Conservation (phyloP, 495 filamentous ascomycete species). For the Venustampulla echinocandica region DNA sequence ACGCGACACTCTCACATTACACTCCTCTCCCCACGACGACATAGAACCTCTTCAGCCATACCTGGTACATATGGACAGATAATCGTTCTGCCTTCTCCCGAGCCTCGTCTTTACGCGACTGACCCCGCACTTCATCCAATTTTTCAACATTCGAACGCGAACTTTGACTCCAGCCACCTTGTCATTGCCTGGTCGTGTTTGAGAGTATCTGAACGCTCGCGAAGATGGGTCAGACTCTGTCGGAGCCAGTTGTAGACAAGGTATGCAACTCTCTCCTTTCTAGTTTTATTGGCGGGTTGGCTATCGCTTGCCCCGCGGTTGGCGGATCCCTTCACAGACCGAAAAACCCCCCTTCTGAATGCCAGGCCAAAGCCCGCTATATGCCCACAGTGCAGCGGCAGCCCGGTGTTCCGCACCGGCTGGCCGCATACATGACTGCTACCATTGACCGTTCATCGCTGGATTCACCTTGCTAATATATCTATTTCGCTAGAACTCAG, state of each 20-base stretch:
- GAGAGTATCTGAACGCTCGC: slow-evolving; percentile 12
- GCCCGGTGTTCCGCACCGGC: too few species aligned
- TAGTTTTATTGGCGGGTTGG: background rate
- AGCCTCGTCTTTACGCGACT: slow-evolving; percentile 2
- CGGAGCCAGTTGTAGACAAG: slow-evolving; percentile 98
- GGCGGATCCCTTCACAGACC: too few species aligned
- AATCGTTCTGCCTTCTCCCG: slow-evolving; percentile 2
- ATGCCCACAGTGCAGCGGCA: too few species aligned
- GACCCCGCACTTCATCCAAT: slow-evolving; percentile 15
- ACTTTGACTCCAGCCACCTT: background rate
- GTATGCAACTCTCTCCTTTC: slow-evolving; percentile 42
- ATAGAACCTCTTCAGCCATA: background rate
- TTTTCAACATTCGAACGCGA: slow-evolving; percentile 3
- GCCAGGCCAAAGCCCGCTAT: too few species aligned
- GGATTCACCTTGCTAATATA: slow-evolving; percentile 19
- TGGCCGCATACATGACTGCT: too few species aligned
- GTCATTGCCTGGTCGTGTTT: slow-evolving; percentile 1
- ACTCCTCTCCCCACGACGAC: background rate
- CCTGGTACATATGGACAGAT: slow-evolving; percentile 15
- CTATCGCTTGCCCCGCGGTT: background rate
- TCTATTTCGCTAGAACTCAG: slow-evolving; percentile 55
- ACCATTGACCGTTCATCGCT: too few species aligned
- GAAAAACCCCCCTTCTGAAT: too few species aligned
- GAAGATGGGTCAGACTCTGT: slow-evolving; percentile 96
- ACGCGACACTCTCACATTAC: slow-evolving; percentile 10